Conservation (phyloP, 163 green algal genomes). For the Coccomyxa subellipsoidea region DNA sequence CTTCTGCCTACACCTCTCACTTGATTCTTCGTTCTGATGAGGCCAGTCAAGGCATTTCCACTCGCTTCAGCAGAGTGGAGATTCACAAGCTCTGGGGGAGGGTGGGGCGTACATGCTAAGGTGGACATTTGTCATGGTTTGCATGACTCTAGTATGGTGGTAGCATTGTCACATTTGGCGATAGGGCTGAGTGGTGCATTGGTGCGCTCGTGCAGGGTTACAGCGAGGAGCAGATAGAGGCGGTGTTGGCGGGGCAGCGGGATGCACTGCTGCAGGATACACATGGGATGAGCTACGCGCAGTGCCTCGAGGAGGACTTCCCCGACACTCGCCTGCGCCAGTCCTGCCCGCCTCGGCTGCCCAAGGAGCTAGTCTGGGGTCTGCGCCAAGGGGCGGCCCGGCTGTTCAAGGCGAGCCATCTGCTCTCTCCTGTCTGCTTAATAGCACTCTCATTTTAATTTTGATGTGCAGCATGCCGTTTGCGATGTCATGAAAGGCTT, state of each 20-base stretch:
- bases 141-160: too few species aligned
- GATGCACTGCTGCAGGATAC: not conserved
- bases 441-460: not conserved
- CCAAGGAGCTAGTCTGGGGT: not conserved
- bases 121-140: too few species aligned
- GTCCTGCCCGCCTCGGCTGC: not conserved
- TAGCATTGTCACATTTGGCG: too few species aligned
- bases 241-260: not conserved
- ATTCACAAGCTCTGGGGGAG: too few species aligned
- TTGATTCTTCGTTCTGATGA: too few species aligned
- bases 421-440: too few species aligned
- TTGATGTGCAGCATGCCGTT: not conserved
- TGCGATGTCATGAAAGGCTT: not conserved
- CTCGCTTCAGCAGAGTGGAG: too few species aligned
- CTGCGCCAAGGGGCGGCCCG: not conserved
- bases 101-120: too few species aligned
- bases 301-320: not conserved
- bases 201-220: not conserved
- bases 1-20: too few species aligned
- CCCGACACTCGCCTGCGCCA: not conserved
- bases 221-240: not conserved
- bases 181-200: not conserved
- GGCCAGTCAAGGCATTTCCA: too few species aligned
- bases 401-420: not conserved
- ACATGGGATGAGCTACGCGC: not conserved